These are phyloP conservation scores for Candida pseudoglaebosa DNA, from an alignment of 805 yeast species.

Conservation along the genomic window DNA sequence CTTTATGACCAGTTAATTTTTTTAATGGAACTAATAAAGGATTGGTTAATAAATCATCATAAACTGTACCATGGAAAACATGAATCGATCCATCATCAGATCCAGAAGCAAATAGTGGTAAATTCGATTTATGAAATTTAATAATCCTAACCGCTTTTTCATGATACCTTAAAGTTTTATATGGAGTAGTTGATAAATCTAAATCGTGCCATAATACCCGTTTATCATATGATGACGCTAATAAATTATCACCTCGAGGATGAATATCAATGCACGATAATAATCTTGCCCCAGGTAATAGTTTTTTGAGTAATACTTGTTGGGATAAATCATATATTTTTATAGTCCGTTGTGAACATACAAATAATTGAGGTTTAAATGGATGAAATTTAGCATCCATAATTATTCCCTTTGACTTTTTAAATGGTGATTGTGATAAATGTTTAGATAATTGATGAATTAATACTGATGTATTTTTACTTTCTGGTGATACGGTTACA, in stretches of 20 bases:
- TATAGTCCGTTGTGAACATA: conserved; percentile 89
- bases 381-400: conserved; percentile 98
- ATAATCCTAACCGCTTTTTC: conserved; percentile 90
- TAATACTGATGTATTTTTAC: conserved; percentile 81
- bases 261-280: conserved; percentile 87
- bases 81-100: conserved; percentile 92
- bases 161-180: conserved; percentile 92
- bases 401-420: conserved; percentile 86
- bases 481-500: conserved; percentile 94
- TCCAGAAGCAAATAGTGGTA: conserved; percentile 92
- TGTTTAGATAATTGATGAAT: conserved; percentile 95
- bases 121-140: conserved; percentile 74
- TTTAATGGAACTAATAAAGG: conserved; percentile 95
- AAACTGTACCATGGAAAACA: conserved; percentile 94
- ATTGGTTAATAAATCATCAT: conserved; percentile 91
- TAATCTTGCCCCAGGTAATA: conserved; percentile 96
- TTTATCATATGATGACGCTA: conserved; percentile 92
- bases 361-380: conserved; percentile 87
- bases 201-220: conserved; percentile 96
- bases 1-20: conserved; percentile 86
- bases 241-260: conserved; percentile 91
- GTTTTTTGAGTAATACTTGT: conserved; percentile 77
- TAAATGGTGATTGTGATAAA: conserved; percentile 92
- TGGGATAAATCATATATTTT: conserved; percentile 87
- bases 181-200: conserved; percentile 84